Base-by-base conservation (phyloP, 2,329 filamentous ascomycete species). In the Aspergillus fumigatus region DNA sequence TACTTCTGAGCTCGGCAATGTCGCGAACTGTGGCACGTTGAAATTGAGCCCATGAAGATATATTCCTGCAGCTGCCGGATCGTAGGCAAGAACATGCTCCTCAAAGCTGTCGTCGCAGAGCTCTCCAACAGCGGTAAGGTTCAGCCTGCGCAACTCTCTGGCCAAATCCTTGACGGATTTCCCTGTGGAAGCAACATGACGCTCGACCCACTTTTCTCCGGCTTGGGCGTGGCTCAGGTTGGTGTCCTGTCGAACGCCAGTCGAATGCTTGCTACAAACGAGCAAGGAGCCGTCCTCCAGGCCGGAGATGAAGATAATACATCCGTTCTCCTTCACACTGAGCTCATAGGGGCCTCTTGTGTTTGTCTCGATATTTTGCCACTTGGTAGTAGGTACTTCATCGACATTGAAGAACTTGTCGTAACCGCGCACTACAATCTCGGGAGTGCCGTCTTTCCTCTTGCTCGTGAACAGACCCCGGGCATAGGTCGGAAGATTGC, bases 221-320 rank as follows among this genome's bases (percentile, higher is more conserved):
- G 86, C 91, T 57, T 83, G 81, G 3, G 94, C 90, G 78, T 99
- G 94, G 75, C 90, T 97, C 56, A 89, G 63, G 29, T 86, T 82
- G 4, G 80, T 76, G 69, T 95, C 90, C 23, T 75, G 75, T n/a
- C 93, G 84, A 25, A 84, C 79, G 6, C 94, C 94, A 0, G 92
- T 97, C 0, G 94, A 97, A 73, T 99, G 94, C 71, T 99, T 99
- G 81, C 93, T 97, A 83, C 93, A 97, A n/a, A 99, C 92, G 7
- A 99, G 80, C 9, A 99, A 79, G 1, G 90, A 91, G 38, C 85
- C 92, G 67, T 97, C 92, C 67, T 95, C 90, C 23, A 99, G 80
- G 14, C 92, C 94, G 17, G 92, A 88, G 48, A 99, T 86, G 78
- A 99, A 99, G 65, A 99, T 97, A 74, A 99, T 99, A 74, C 94